These are phyloP conservation scores for Verticillium nonalfalfae DNA, from an alignment of 2,329 filamentous ascomycete species.

Conservation along the genomic window DNA sequence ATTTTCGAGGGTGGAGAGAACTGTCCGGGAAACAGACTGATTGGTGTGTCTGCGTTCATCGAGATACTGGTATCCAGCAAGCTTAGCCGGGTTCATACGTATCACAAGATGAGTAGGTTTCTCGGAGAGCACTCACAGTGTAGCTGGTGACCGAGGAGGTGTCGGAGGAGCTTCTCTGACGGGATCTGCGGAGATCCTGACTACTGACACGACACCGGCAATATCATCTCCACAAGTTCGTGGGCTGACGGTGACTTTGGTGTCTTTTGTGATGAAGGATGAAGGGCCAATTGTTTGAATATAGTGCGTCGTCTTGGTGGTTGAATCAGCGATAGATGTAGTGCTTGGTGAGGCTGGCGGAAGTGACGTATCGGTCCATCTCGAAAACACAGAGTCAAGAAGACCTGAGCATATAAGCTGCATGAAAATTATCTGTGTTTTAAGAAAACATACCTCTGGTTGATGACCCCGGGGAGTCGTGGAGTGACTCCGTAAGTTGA, in stretches of 20 bases:
- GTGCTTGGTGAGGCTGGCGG: conserved; percentile 25
- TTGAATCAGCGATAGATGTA: conserved; percentile 20
- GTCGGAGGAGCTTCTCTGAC: conserved; percentile 18
- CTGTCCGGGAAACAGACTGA: conserved; percentile 9
- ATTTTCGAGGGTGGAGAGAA: background rate
- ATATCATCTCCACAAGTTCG: conserved; percentile 23
- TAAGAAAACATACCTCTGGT: conserved; percentile 22
- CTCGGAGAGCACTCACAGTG: conserved; percentile 15
- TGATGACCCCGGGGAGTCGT: conserved; percentile 18
- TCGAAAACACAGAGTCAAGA: conserved; percentile 37
- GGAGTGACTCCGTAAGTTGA: conserved; percentile 5
- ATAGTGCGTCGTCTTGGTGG: conserved; percentile 21
- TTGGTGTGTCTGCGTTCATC: conserved; percentile 6
- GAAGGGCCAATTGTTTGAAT: conserved; percentile 32
- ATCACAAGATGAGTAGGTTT: no score
- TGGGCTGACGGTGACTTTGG: conserved; percentile 27
- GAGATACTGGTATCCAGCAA: background rate
- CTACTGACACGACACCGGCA: conserved; percentile 26
- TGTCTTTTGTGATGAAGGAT: conserved; percentile 34
- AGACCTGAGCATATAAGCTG: conserved; percentile 13
- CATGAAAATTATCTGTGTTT: conserved; percentile 1
- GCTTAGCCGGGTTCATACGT: background rate
- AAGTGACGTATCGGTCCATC: conserved; percentile 31
- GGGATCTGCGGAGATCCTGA: conserved; percentile 27
- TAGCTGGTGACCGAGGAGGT: conserved; percentile 20